These are phyloP conservation scores for Stephanocyclus meneghinianus DNA, from an alignment of 352 stramenopile genomes.

Conservation along the genomic window DNA sequence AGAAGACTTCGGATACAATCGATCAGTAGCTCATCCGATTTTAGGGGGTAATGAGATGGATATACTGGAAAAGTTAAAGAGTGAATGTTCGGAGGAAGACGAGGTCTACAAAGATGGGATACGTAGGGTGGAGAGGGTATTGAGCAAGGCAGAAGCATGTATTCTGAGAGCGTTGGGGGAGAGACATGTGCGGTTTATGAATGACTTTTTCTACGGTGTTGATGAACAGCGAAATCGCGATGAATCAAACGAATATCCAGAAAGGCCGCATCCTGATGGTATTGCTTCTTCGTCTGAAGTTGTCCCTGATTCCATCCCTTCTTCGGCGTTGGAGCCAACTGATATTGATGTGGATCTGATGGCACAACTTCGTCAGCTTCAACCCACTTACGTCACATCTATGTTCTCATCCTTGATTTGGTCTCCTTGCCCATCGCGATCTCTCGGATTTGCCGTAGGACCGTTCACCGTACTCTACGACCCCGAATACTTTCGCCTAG, in stretches of 20 bases:
- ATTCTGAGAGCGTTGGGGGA: constrained; percentile 30
- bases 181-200: constrained; percentile 35
- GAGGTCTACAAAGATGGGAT: constrained; percentile 24
- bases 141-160: constrained; percentile 22
- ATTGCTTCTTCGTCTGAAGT: constrained; percentile 1
- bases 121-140: constrained; percentile 26
- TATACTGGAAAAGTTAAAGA: constrained; percentile 27
- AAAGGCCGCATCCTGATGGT: background rate
- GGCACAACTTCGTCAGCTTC: constrained; percentile 24
- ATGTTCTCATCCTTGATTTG: constrained; percentile 68
- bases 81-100: constrained; percentile 18
- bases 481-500: constrained; percentile 74
- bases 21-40: constrained; percentile 36
- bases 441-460: constrained; percentile 77
- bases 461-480: constrained; percentile 75
- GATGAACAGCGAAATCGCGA: background rate
- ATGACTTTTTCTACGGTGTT: constrained; percentile 43
- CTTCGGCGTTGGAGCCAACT: background rate
- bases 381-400: constrained; percentile 58
- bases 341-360: constrained; percentile 37
- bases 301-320: background rate
- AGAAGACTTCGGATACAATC: constrained; percentile 68
- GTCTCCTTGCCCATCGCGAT: constrained; percentile 67
- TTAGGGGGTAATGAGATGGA: constrained; percentile 26
- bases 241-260: background rate